These are phyloP conservation scores for Aspergillus phoenicis DNA, from an alignment of 2,329 filamentous ascomycete genomes.

Conservation along the genomic window DNA sequence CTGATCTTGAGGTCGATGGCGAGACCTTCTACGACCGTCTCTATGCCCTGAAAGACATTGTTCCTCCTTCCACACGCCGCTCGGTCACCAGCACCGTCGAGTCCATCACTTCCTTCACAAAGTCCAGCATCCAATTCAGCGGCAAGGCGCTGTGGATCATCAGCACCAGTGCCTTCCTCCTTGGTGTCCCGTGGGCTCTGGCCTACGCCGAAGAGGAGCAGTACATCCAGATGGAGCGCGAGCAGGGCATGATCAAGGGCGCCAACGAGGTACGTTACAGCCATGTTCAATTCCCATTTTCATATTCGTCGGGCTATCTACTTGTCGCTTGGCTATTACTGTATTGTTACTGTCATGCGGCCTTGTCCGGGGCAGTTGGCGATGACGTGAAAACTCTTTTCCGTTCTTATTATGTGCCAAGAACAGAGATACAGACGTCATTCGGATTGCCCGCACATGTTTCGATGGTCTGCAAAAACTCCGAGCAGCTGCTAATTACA, in stretches of 20 bases:
- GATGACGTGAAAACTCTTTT: constrained; percentile 14
- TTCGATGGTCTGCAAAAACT: neutral
- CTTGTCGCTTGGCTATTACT: neutral
- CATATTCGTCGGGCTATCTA: neutral
- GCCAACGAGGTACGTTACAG: constrained; percentile 69
- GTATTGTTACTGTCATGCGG: neutral
- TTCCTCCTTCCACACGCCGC: constrained; percentile 71
- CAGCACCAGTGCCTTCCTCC: constrained; percentile 81
- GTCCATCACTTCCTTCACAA: constrained; percentile 47
- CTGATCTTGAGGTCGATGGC: constrained; percentile 62
- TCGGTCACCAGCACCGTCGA: constrained; percentile 64
- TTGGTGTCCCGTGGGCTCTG: constrained; percentile 91
- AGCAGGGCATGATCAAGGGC: constrained; percentile 92
- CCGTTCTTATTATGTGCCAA: constrained; percentile 13
- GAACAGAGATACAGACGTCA: constrained; percentile 1
- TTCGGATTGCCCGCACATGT: neutral
- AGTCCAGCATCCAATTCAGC: constrained; percentile 61
- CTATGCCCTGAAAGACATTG: constrained; percentile 72
- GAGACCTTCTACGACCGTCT: constrained; percentile 68
- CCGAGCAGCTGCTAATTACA: constrained; percentile 19
- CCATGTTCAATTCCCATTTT: neutral
- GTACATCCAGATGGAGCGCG: constrained; percentile 95
- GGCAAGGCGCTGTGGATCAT: constrained; percentile 91
- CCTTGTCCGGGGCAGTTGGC: neutral
- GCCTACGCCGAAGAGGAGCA: constrained; percentile 96